Evolutionary conservation across 2,329 filamentous ascomycete genomes (phyloP), one percentile per base, ranked within the genome.

Genomic region (Emergomyces pasteurianus): DNA sequence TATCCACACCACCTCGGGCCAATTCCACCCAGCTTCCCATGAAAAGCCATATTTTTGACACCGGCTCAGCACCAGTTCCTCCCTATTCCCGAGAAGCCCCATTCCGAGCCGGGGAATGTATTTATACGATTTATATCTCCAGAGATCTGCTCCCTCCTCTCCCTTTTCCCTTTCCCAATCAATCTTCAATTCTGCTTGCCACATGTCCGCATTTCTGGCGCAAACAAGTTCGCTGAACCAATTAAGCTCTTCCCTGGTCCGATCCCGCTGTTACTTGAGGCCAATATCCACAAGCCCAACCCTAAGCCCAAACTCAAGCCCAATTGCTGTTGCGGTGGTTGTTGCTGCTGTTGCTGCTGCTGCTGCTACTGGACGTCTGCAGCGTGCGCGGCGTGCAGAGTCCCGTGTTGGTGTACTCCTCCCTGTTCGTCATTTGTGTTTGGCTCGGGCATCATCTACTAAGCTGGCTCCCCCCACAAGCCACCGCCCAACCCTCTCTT

Each of bases 401-500:
- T 16, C 31, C 38, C 18, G 18, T 38, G 21, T 59, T 63, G 36
- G 49, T 18, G 52, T 21, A 62, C 62, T 64, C 65, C 66, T 31
- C 8, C 50, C 56, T 9, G n/a, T 58, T 43, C 34, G 56, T 54
- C 59, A 42, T 14, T 54, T 6, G 6, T 38, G 38, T 40, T 55
- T 60, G 60, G 57, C 58, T 59, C 53, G 46, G 47, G 23, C 52
- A 23, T 34, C 58, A 23, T 57, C 63, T 57, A 63, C 70, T 69
- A 73, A 71, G 61, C 69, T 76, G 73, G 74, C 74, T 72, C 71
- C 73, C 73, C 73, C 70, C 73, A 73, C 70, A 67, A 72, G 69
- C 67, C 64, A 64, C 66, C 65, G 61, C 63, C 61, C 63, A 64
- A 57, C 66, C 65, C 64, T 58, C 62, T 56, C 54, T 57, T 64